Base-by-base conservation (phyloP, 2,329 filamentous ascomycete species). In the Exophiala oligosperma region DNA sequence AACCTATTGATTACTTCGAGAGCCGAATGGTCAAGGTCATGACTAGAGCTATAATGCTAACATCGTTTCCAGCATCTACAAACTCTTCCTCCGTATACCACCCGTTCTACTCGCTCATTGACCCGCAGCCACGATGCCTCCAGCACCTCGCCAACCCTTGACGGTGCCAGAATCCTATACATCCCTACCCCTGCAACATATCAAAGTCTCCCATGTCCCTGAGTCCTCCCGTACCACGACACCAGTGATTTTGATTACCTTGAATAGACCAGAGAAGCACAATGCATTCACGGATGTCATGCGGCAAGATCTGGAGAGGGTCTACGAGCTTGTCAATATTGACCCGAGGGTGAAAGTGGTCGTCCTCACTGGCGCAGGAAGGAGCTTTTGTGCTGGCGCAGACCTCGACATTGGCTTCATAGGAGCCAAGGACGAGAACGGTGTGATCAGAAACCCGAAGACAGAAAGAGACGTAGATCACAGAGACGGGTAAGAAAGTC, bases 281-380 rank as follows among this genome's bases (percentile, higher is more conserved):
- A 90, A 91, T 79, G 87, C 85, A 60, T 90, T 90, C 72, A 90
- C 85, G 2, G 75, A 79, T 21, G 76, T 73, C 12, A 90, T 90
- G 85, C 81, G 82, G 66, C 67, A 73, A 14, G 86, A 87, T 66
- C 77, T 91, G 29, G 79, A 84, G 58, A 64, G 72, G 2, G 83
- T 82, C 47, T 82, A 82, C 68, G 68, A 72, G 54, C 68, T 79
- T 7, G 74, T 86, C 28, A 81, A 82, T 26, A 58, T 71, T 28
- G 84, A 86, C 71, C 73, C 76, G 2, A 79, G 84, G 43, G 82
- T 86, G 14, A 79, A 78, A 49, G 75, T 73, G 64, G 76, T 86
- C 52, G 79, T 86, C 23, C 71, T 86, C 50, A 82, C 83, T 1
- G 80, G 81, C 7, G 73, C 76, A 12, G 81, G 83, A 62, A 61